Base-by-base conservation (phyloP, 257 asterid species). In the Lithospermum erythrorhizon region DNA sequence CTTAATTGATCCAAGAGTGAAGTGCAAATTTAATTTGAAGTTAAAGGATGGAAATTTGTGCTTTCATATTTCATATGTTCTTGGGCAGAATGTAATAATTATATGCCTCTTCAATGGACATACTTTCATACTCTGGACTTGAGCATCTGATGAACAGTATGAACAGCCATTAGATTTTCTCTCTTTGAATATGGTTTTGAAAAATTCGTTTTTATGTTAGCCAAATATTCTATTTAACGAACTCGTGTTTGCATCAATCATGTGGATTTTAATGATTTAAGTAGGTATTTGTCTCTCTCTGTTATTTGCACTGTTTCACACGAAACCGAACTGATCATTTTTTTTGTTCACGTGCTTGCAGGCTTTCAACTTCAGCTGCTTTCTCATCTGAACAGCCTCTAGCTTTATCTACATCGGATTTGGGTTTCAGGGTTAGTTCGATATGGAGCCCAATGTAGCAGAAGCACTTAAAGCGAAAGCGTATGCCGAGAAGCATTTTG, bases 401-500 rank as follows among this genome's bases (percentile, higher is more conserved):
- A 65, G 71, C 60, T 64, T 55, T 47, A 3, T 37, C 69, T 53
- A 52, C 24, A 6, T 55, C 25, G 20, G 55, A 52, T 59, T 62
- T 25, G 64, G 54, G 75, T 74, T 56, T 64, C 47, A 41, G n/a
- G 55, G 49, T 60, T 72, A 58, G 15, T 52, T 67, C 65, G 68
- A 61, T 74, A 91, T 91, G 98, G 95, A 78, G 67, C 59, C 84
- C 37, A 76, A 77, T 70, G 11, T 66, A 65, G 90, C 82, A 56
- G 94, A 91, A 71, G 98, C 96, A 9, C 62, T 79, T 30, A 75
- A 75, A 77, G 80, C 82, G 22, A 88, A 86, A 77, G 86, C 80
- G 53, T 67, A 66, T 65, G 95, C 98, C 0, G 98, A 88, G 82
- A 88, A 83, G 83, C 80, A 76, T 45, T 91, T 91, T 64, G 66